Base-by-base conservation (phyloP, 2,329 filamentous ascomycete genomes). In the Botrytis aclada region DNA sequence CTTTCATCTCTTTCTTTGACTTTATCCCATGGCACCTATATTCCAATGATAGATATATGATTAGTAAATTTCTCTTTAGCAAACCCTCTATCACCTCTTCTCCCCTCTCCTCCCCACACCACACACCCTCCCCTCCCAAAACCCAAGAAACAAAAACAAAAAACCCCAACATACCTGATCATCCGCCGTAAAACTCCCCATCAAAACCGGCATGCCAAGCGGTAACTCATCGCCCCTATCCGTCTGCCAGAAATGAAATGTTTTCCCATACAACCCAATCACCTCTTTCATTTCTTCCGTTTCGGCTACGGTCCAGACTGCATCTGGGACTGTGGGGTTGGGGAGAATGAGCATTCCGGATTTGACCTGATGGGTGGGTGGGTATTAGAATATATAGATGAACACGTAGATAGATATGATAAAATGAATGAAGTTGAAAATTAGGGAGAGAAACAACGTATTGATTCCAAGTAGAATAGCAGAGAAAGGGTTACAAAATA, bases 221-320 rank as follows among this genome's bases (percentile, higher is more conserved):
- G 72, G 72, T 18, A 73, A 47, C 54, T 58, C 67, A 73, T 74
- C 71, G 0, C 93, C 93, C 9, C 88, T 84, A 82, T 97, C 93
- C 25, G 91, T 88, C 85, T 97, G 93, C 94, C 94, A 97, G 60
- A 96, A 85, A 80, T 97, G 93, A 81, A 92, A 96, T 1, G 91
- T 89, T 80, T 97, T 97, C 16, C 94, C 94, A 79, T 97, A 97
- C 4, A 96, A 81, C 0, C 87, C 85, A 5, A 93, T 83, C 0
- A 96, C 86, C 73, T 94, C 86, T 75, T 92, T 88, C 93, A 97
- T 96, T 82, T 95, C 93, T 64, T 87, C 86, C 45, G 88, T 93
- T 83, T 97, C 94, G 2, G 93, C 91, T 7, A 85, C 81, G 75
- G 96, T 91, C 93, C 93, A 97, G 0, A 84, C 87, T 0, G 85